Evolutionary conservation across 2,329 filamentous ascomycete genomes (phyloP), one percentile per base, ranked within the genome.

Genomic region (Lachnellula willkommii): DNA sequence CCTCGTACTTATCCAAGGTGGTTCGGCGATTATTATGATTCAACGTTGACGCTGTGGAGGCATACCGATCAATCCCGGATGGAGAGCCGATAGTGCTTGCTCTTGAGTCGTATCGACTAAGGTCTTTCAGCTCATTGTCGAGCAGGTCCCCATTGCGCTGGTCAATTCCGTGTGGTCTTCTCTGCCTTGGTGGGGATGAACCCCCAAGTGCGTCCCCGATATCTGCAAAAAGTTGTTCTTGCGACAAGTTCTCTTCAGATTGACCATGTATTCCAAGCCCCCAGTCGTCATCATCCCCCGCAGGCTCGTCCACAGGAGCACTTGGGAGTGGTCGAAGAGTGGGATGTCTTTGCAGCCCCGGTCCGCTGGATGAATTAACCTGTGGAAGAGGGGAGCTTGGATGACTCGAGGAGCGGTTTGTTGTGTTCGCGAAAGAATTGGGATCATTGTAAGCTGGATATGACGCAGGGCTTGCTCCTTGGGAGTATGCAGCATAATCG

Each of bases 71-170:
- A 28, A 80, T 70, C 4, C 74, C 71, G 17, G 71, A 66, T 36
- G 68, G 62, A 39, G 71, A 70, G 35, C 71, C 71, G 43, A 73
- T 54, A 15, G 77, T 81, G n/a, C 75, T 78, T 6, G 76, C 76
- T 35, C 70, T 75, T 1, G 80, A 81, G 61, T 76, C 74, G 63
- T 79, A 80, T 49, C 77, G 75, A 43, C 75, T 77, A 20, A 81
- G 68, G 45, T 80, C 75, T 15, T 77, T 74, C 39, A 74, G 59
- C 42, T 81, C 76, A 22, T 76, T 74, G 22, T 79, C 75, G 2
- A 74, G 71, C 20, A 78, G 69, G 60, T 73, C 71, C 36, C 78
- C 77, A 60, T 82, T 79, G 14, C 54, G 58, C 52, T 61, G 59
- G 47, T 60, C 55, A 11, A 55, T 26, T 9, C 50, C 57, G 24